These are phyloP conservation scores for Boletus edulis DNA, from an alignment of 768 basidiomycete genomes.

Conservation along the genomic window DNA sequence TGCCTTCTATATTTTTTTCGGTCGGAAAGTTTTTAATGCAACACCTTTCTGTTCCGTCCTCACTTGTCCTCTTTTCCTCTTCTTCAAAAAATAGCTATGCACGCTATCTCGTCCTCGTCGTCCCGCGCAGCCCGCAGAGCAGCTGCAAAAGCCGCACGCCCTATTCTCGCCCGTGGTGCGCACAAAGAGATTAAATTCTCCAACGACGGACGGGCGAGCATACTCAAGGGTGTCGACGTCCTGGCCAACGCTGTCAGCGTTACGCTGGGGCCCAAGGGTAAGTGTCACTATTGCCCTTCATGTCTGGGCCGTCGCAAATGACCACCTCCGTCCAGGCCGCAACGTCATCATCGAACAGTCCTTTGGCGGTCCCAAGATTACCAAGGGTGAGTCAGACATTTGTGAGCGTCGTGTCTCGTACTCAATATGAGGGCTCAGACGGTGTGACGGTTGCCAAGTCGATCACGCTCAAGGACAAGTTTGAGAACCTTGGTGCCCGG, in stretches of 20 bases:
- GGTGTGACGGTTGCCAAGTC: constrained; percentile 75
- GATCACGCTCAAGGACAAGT: constrained; percentile 93
- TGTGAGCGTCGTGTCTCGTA: neutral
- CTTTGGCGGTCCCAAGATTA: constrained; percentile 90
- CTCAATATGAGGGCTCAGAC: constrained; percentile 45
- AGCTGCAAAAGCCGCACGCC: constrained; percentile 54
- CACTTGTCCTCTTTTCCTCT: neutral
- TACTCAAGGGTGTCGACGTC: constrained; percentile 94
- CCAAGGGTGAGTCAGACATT: constrained; percentile 64
- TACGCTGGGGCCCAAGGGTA: constrained; percentile 93
- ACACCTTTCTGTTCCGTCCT: constrained; percentile 9
- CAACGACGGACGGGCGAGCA: constrained; percentile 90
- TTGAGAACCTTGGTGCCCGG: constrained; percentile 98
- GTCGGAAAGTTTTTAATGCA: constrained; percentile 23
- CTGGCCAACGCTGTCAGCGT: constrained; percentile 96
- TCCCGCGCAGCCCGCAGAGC: constrained; percentile 67
- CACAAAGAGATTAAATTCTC: constrained; percentile 98
- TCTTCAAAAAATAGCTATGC: neutral
- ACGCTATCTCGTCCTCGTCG: constrained; percentile 60
- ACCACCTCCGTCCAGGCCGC: constrained; percentile 52
- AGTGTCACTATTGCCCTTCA: neutral
- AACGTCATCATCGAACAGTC: constrained; percentile 98
- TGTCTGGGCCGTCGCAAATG: neutral
- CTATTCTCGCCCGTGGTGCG: constrained; percentile 62
- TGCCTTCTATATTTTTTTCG: constrained; percentile 35